These are phyloP conservation scores for Metschnikowia proteae DNA, from an alignment of 805 yeast genomes.

Conservation along the genomic window DNA sequence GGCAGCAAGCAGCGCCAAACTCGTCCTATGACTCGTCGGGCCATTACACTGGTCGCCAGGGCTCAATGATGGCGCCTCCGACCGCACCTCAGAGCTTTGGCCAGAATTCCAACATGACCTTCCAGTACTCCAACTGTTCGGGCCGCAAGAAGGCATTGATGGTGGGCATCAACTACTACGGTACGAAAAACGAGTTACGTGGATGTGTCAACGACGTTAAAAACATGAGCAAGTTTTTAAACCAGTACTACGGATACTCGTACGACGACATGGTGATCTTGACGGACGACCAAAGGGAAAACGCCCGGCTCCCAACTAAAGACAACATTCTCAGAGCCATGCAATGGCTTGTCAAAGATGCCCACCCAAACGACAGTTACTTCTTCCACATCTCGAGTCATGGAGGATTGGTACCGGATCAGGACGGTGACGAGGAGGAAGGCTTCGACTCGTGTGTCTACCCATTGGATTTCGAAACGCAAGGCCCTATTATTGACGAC, in stretches of 20 bases:
- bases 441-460: conserved; percentile 71
- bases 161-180: conserved; percentile 76
- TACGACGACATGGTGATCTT: conserved; percentile 56
- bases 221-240: conserved; percentile 46
- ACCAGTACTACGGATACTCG: conserved; percentile 39
- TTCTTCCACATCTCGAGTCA: conserved; percentile 87
- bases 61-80: conserved; percentile 19
- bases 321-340: conserved; percentile 72
- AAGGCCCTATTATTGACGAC: conserved; percentile 73
- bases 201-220: conserved; percentile 82
- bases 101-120: conserved; percentile 33
- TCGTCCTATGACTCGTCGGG: conserved; percentile 16
- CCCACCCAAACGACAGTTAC: conserved; percentile 71
- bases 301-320: conserved; percentile 55
- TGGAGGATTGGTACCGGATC: conserved; percentile 71
- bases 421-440: conserved; percentile 71
- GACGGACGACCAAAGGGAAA: conserved; percentile 50
- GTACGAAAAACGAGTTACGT: conserved; percentile 53
- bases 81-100: conserved; percentile 36
- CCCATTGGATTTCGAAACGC: conserved; percentile 65
- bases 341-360: conserved; percentile 75
- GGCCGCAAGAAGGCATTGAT: conserved; percentile 73
- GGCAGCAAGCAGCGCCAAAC: conserved; percentile 18
- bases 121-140: conserved; percentile 63
- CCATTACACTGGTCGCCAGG: conserved; percentile 9